Evolutionary conservation across 1,284 basidiomycete species (phyloP), one percentile per base, ranked within the genome.

Genomic region (Rhodotorula mucilaginosa): DNA sequence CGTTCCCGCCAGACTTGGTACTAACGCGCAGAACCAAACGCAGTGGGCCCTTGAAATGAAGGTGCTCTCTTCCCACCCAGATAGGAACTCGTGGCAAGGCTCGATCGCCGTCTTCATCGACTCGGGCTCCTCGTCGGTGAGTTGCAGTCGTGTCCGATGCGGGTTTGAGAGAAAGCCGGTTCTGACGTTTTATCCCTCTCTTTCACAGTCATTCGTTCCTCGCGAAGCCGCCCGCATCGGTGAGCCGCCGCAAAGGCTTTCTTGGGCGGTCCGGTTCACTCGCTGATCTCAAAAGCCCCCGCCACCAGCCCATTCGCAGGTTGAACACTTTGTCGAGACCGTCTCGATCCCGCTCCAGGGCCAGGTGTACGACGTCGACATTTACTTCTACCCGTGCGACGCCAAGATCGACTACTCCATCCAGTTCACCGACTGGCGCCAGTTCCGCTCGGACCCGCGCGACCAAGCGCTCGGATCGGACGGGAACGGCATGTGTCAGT

Each of bases 21-120:
- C 34, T 34, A 5, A 34, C 5, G 34, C 5, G 34, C 34, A 34
- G 34, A 34, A 34, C 34, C 6, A 5, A 34, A 21, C 26, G 31
- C 64, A 67, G 65, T 67, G 65, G 65, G n/a, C 29, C 12, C 44
- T 67, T 0, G 10, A 13, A 10, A 26, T 67, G 21, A 34, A 18
- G 6, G 18, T 1, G 21, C 19, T 4, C 26, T 51, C 15, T 23
- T 31, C 6, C 16, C 29, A 8, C 4, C 18, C 8, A 0, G 8
- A 39, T 7, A 49, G n/a, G 26, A 5, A 2, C 7, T 10, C 8
- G 52, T 23, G 3, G 7, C 39, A 3, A 7, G 6, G 16, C 7
- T 4, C 23, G 44, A 12, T n/a, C 6, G 29, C 58, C 21, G 51
- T 44, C 31, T 19, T 67, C 13, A 48, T 67, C 19, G 65, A 67